phyloP scores from a whole-genome alignment of 2,329 filamentous ascomycete genomes.

The Geosmithia putterillii region DNA sequence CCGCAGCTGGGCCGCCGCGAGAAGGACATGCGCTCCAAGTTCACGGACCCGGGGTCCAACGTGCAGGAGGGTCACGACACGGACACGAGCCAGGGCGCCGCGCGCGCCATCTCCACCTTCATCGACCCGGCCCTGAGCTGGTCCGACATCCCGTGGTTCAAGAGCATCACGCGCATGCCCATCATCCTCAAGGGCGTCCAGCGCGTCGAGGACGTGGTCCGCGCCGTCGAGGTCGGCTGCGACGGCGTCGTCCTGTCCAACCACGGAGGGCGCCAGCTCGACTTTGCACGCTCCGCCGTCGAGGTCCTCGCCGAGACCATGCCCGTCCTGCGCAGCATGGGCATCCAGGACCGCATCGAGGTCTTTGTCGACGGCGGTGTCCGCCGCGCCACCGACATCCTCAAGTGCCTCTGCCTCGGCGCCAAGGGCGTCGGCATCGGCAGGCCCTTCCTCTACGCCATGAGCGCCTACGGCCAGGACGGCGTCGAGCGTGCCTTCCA shows the following conservation, averaged over 20 bases:
- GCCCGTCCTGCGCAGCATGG: slow-evolving; percentile 65
- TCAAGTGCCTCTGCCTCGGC: slow-evolving; percentile 89
- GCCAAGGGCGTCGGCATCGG: slow-evolving; percentile 90
- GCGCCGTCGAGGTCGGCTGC: slow-evolving; percentile 69
- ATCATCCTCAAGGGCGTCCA: slow-evolving; percentile 96
- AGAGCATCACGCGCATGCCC: slow-evolving; percentile 81
- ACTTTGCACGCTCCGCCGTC: slow-evolving; percentile 78
- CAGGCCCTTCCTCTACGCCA: slow-evolving; percentile 88
- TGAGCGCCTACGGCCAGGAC: slow-evolving; percentile 78
- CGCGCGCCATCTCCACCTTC: slow-evolving; percentile 88
- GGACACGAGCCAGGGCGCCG: slow-evolving; percentile 83
- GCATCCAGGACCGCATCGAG: slow-evolving; percentile 67
- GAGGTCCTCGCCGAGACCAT: slow-evolving; percentile 91
- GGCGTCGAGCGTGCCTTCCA: slow-evolving; percentile 91
- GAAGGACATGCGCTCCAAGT: slow-evolving; percentile 96
- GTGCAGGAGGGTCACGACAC: slow-evolving; percentile 68
- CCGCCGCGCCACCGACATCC: slow-evolving; percentile 80
- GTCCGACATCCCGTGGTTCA: slow-evolving; percentile 92
- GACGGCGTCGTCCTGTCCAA: slow-evolving; percentile 91
- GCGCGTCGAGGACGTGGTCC: slow-evolving; percentile 85
- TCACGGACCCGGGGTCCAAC: slow-evolving; percentile 68
- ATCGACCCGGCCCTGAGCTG: slow-evolving; percentile 91
- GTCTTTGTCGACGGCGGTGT: slow-evolving; percentile 87
- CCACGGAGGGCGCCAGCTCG: slow-evolving; percentile 88
- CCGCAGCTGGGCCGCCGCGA: slow-evolving; percentile 89